Evolutionary conservation across 352 stramenopile species (phyloP).

Genomic region (Thraustochytrium sp.): DNA sequence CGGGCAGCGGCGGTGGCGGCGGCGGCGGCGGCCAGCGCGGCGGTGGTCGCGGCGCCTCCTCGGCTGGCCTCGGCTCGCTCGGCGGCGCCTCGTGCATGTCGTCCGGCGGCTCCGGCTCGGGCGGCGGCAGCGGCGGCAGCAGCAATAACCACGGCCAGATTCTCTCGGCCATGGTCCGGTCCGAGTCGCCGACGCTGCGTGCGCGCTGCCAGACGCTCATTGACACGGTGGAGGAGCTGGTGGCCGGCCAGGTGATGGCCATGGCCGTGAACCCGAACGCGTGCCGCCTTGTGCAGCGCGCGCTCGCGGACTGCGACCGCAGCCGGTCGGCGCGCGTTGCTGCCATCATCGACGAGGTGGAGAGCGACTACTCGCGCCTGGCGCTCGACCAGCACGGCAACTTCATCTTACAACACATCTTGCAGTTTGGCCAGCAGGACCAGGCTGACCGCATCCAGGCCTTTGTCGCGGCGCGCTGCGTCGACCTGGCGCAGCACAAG

Average conservation of each 20-base stretch:
- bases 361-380: background rate
- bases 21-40: no score
- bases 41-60: no score
- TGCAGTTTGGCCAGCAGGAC: conserved; percentile 25
- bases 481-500: conserved; percentile 42
- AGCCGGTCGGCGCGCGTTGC: background rate
- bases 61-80: no score
- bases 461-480: background rate
- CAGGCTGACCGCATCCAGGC: conserved; percentile 17
- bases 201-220: background rate
- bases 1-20: no score
- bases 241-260: background rate
- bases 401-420: conserved; percentile 41
- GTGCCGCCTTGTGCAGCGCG: conserved; percentile 22
- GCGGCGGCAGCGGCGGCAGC: background rate
- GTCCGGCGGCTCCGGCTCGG: background rate
- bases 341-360: background rate
- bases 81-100: no score
- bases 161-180: background rate
- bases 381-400: conserved; percentile 40
- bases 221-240: background rate
- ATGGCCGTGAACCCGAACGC: conserved; percentile 34
- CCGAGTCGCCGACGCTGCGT: background rate
- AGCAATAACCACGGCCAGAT: conserved; percentile 1
- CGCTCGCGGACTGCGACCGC: conserved; percentile 15